Conservation (phyloP, 805 yeast species). For the Scheffersomyces ergatensis region DNA sequence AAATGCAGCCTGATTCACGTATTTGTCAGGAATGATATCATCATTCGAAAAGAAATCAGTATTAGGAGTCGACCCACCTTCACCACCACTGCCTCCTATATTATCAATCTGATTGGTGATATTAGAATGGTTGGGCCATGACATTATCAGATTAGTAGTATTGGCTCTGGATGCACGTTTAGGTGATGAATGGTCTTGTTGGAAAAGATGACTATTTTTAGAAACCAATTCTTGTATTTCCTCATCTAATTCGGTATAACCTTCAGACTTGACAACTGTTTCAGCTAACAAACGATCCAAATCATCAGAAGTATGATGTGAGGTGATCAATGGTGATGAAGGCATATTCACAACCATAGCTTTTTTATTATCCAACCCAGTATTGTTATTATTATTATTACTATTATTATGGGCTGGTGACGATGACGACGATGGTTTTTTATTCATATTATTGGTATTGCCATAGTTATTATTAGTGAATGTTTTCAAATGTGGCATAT, state of each 20-base stretch:
- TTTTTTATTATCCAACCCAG: conserved; percentile 14
- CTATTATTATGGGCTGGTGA: too few relatives aligned
- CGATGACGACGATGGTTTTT: conserved; percentile 19
- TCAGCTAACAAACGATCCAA: conserved; percentile 13
- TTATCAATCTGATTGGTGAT: conserved; percentile 3
- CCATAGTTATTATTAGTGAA: conserved; percentile 23
- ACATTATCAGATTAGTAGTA: conserved; percentile 31
- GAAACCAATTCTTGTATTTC: conserved; percentile 15
- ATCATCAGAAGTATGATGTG: conserved; percentile 8
- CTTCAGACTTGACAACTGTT: conserved; percentile 7
- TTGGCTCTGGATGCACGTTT: conserved; percentile 33
- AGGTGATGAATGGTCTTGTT: conserved; percentile 28
- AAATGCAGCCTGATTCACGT: neutral
- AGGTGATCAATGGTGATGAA: conserved; percentile 35
- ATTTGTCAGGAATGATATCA: conserved; percentile 3
- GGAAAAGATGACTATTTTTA: conserved; percentile 3
- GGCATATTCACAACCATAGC: conserved; percentile 34
- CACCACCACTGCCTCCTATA: conserved; percentile 1
- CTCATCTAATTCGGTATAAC: conserved; percentile 16
- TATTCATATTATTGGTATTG: too few relatives aligned
- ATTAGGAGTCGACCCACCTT: conserved; percentile 22
- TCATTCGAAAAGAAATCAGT: conserved; percentile 23
- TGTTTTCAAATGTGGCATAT: conserved; percentile 28
- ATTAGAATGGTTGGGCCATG: conserved; percentile 12
- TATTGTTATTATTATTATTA: too few relatives aligned